phyloP scores from a whole-genome alignment of 2,329 filamentous ascomycete species.

The Arthrobotrys entomopaga region DNA sequence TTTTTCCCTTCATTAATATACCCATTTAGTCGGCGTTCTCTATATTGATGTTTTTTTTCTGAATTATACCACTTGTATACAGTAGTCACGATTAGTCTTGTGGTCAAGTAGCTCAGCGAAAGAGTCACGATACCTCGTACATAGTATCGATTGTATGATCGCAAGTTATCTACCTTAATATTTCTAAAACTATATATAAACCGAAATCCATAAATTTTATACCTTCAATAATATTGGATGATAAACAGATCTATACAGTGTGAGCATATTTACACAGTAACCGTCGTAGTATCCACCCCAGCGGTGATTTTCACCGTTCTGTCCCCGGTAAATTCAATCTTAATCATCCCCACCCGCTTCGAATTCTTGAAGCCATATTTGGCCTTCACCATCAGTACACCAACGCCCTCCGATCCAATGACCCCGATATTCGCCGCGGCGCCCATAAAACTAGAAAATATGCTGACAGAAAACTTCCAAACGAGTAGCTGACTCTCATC shows the following conservation, averaged over 20 bases:
- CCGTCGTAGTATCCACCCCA: conserved; percentile 49
- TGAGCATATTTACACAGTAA: conserved; percentile 25
- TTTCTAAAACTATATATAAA: too few relatives aligned
- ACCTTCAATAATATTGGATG: too few relatives aligned
- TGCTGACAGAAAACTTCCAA: conserved; percentile 57
- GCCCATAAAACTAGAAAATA: conserved; percentile 58
- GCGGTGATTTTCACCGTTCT: conserved; percentile 56
- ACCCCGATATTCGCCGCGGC: conserved; percentile 51
- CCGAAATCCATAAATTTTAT: too few relatives aligned
- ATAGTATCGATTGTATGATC: too few relatives aligned
- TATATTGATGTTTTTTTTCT: conserved; percentile 3
- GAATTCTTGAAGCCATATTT: conserved; percentile 55
- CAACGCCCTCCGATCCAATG: conserved; percentile 54
- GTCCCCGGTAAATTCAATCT: conserved; percentile 56
- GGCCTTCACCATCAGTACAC: conserved; percentile 48
- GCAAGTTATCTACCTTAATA: too few relatives aligned
- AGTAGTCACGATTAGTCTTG: too few relatives aligned
- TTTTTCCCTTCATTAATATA: conserved; percentile 26
- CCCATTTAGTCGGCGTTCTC: conserved; percentile 40
- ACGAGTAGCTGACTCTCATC: conserved; percentile 56
- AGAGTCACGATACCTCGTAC: too few relatives aligned
- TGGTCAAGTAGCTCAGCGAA: too few relatives aligned
- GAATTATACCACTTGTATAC: neutral
- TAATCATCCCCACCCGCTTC: conserved; percentile 53
- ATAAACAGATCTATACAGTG: too few relatives aligned